Conservation (phyloP, 257 asterid species). For the Lantana camara region DNA sequence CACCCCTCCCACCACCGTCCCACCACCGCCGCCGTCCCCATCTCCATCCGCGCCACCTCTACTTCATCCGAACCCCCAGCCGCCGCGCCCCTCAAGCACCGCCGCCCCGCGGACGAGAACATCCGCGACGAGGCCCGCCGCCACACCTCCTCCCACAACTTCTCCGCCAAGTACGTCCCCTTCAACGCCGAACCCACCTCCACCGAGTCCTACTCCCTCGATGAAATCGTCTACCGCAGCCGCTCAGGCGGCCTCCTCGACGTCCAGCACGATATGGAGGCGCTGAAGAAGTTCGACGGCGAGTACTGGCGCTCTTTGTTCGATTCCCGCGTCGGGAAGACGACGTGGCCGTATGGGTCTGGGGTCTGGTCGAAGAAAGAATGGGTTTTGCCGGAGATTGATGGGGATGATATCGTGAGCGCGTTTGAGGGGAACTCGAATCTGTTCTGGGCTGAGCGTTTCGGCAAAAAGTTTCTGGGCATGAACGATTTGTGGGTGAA, state of each 20-base stretch:
- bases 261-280: slow-evolving; percentile 81
- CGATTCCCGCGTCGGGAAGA: slow-evolving; percentile 84
- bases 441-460: slow-evolving; percentile 88
- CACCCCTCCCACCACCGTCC: slow-evolving; percentile 35
- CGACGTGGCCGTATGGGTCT: slow-evolving; percentile 86
- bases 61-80: slow-evolving; percentile 43
- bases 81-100: slow-evolving; percentile 43
- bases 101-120: slow-evolving; percentile 71
- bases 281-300: slow-evolving; percentile 70
- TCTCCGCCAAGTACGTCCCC: slow-evolving; percentile 78
- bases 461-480: slow-evolving; percentile 79
- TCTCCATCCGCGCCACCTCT: slow-evolving; percentile 47
- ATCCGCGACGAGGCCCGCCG: slow-evolving; percentile 92
- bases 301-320: slow-evolving; percentile 69
- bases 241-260: slow-evolving; percentile 85
- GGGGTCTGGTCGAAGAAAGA: slow-evolving; percentile 95
- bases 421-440: slow-evolving; percentile 81
- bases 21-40: slow-evolving; percentile 23
- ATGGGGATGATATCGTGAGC: slow-evolving; percentile 69
- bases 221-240: slow-evolving; percentile 81
- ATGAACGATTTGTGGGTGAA: slow-evolving; percentile 87
- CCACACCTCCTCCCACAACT: slow-evolving; percentile 53
- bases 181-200: slow-evolving; percentile 56
- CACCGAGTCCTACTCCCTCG: slow-evolving; percentile 68
- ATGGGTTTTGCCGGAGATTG: slow-evolving; percentile 83